Percentiles rank a stretch among this genome's conserved stretches.
phyloP scores from a whole-genome alignment of 257 asterid species.

The Primulina tabacum region DNA sequence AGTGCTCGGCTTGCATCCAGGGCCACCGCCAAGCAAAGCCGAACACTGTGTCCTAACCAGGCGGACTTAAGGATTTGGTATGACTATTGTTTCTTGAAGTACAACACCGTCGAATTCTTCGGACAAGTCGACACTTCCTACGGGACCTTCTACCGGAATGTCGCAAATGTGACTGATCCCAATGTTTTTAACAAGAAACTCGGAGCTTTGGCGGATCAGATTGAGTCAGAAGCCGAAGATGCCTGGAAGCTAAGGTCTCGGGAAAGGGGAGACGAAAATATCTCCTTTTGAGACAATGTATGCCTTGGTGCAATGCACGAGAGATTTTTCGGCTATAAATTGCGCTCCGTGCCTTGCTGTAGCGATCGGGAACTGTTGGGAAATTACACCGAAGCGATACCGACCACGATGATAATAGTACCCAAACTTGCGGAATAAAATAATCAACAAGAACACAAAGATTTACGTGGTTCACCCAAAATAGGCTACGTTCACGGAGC shows the following conservation, averaged over 20 bases:
- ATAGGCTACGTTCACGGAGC: too few species aligned
- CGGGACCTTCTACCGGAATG: conserved; percentile 39
- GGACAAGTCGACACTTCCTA: conserved; percentile 45
- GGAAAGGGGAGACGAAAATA: conserved; percentile 44
- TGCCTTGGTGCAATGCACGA: conserved; percentile 73
- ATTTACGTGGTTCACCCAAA: too few species aligned
- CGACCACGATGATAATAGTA: too few species aligned
- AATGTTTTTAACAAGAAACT: conserved; percentile 41
- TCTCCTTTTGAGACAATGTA: conserved; percentile 42
- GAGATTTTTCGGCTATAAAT: conserved; percentile 44
- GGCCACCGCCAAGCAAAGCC: conserved; percentile 41
- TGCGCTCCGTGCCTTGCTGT: conserved; percentile 67
- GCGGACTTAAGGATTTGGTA: conserved; percentile 62
- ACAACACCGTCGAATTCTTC: conserved; percentile 33
- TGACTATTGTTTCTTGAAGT: conserved; percentile 64
- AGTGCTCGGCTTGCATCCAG: conserved; percentile 59
- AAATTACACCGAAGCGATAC: too few species aligned
- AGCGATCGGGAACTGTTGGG: conserved; percentile 52
- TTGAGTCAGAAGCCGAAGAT: conserved; percentile 41
- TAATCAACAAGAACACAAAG: too few species aligned
- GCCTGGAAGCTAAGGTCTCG: conserved; percentile 48
- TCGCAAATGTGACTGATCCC: conserved; percentile 51
- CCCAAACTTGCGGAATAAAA: too few species aligned
- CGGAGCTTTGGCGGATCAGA: conserved; percentile 28
- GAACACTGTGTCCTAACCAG: conserved; percentile 43